Conservation (phyloP, 2,329 filamentous ascomycete species). For the Emergomyces pasteurianus region DNA sequence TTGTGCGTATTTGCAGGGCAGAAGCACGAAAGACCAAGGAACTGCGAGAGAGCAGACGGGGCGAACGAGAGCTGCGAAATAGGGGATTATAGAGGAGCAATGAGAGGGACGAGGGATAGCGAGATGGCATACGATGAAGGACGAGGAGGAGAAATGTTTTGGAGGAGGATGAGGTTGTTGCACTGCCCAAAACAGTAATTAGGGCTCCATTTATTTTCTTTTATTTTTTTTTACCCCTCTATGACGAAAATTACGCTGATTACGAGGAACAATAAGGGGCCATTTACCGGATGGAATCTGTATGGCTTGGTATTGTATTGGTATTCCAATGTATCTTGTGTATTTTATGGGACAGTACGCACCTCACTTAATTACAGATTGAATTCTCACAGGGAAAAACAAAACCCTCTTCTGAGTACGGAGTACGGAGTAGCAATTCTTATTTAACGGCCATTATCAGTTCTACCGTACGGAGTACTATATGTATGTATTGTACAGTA, state of each 20-base stretch:
- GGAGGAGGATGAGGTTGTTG: not conserved
- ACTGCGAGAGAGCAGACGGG: not conserved
- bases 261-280: not conserved
- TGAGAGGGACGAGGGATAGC: not conserved
- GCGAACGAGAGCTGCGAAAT: not conserved
- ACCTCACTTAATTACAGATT: too few species aligned
- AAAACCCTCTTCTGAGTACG: too few species aligned
- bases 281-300: not conserved
- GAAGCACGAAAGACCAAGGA: not conserved
- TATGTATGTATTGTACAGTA: too few species aligned
- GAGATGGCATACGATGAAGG: not conserved
- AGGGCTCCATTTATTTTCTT: not conserved
- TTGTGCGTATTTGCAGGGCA: slow-evolving; percentile 29
- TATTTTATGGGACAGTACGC: not conserved
- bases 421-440: too few species aligned
- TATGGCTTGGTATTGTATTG: not conserved
- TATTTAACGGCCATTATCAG: too few species aligned
- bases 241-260: not conserved
- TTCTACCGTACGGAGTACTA: too few species aligned
- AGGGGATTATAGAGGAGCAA: not conserved
- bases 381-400: too few species aligned
- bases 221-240: not conserved
- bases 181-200: not conserved
- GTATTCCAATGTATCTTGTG: not conserved
- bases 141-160: not conserved